Conservation (phyloP, 2,329 filamentous ascomycete genomes). For the Pseudomassariella vexata region DNA sequence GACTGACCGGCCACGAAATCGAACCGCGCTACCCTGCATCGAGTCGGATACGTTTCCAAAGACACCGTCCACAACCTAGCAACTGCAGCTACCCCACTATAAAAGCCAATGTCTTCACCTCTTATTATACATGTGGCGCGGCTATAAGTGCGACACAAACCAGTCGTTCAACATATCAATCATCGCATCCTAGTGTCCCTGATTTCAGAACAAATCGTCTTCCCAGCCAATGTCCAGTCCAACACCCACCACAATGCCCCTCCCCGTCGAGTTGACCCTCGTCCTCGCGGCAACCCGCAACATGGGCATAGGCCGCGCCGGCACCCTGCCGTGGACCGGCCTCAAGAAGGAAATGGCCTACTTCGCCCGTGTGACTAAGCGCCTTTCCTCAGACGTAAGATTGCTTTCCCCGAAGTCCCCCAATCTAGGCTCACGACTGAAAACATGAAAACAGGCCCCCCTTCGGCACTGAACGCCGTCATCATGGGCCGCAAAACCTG, state of each 20-base stretch:
- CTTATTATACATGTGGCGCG: too few species aligned
- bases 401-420: not conserved
- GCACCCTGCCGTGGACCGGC: constrained; percentile 81
- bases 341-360: constrained; percentile 91
- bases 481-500: constrained; percentile 98
- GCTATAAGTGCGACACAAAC: too few species aligned
- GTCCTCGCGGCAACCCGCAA: constrained; percentile 87
- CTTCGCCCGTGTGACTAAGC: constrained; percentile 84
- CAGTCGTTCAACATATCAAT: not conserved
- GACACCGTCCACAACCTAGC: too few species aligned
- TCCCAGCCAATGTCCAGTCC: too few species aligned
- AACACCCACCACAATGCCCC: constrained; percentile 7
- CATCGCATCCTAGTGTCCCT: not conserved
- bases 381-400: constrained; percentile 39
- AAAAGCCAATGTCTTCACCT: too few species aligned
- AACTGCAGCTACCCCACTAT: too few species aligned
- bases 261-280: constrained; percentile 65
- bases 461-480: constrained; percentile 59
- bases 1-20: too few species aligned
- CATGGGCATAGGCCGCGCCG: constrained; percentile 81
- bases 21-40: too few species aligned
- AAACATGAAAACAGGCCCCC: constrained; percentile 7
- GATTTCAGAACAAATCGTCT: too few species aligned
- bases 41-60: too few species aligned
- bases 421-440: not conserved